Evolutionary conservation across 2,329 filamentous ascomycete genomes (phyloP), one percentile per base, ranked within the genome.

Genomic region (Fusarium nurragi): DNA sequence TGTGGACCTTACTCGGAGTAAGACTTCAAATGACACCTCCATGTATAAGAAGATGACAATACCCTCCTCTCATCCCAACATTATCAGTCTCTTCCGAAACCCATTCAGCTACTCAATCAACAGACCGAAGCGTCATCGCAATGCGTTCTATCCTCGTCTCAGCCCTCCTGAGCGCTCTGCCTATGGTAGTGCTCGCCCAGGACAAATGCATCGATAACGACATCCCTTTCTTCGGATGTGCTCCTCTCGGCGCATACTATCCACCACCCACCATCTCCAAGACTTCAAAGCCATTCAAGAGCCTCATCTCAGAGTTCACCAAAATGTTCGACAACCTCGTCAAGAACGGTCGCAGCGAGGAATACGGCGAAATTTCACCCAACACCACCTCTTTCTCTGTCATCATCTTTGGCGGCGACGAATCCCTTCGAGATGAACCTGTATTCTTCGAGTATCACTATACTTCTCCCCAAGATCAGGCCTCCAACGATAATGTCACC

Each of bases 381-480:
- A 71, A 68, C 34, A 71, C 65, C 6, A 70, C 65, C 0, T 70
- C 68, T 0, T 71, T 70, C 34, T 71, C 68, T 0, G 60, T 69
- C 1, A 34, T 55, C 1, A 56, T 70, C 2, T 70, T 71, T 19
- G 55, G 65, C 3, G 68, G 68, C 11, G 47, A 57, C 0, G 41
- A 60, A 4, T 23, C 41, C 1, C 57, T 61, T 5, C 39, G 25
- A 0, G 40, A 58, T 9, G 54, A 69, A 4, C 57, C 55, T 1
- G 13, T 65, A 5, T 60, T 70, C 19, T 71, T 70, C 11, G 41
- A 69, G 14, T 71, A 70, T 21, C 63, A 70, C 23, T 71, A 69
- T 9, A 71, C 56, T 0, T 65, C 68, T 8, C 68, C 53, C 0
- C n/a, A 56, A 1, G 68, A 71, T 7, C 57, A 34, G 3, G 6